These are phyloP conservation scores for Epipyxis sp. DNA, from an alignment of 108 stramenopile genomes.

Conservation along the genomic window DNA sequence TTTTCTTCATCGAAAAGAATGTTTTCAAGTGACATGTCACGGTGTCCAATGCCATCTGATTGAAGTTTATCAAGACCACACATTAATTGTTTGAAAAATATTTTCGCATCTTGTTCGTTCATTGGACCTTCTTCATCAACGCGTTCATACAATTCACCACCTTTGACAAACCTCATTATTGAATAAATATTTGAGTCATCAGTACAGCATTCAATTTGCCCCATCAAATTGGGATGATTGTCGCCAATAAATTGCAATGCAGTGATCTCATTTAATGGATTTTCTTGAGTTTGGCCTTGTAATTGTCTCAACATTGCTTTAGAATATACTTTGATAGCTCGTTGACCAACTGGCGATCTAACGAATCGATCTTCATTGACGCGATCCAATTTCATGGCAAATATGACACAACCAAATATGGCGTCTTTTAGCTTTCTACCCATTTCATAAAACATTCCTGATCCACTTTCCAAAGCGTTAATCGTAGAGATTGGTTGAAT, in stretches of 20 bases:
- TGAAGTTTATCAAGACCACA: not conserved
- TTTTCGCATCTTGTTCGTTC: not conserved
- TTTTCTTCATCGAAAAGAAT: slow-evolving; percentile 7
- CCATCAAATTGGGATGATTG: slow-evolving; percentile 18
- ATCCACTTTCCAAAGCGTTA: not conserved
- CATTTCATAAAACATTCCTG: slow-evolving; percentile 3
- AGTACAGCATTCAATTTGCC: slow-evolving; percentile 8
- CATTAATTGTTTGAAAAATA: slow-evolving; percentile 5
- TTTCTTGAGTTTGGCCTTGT: slow-evolving; percentile 15
- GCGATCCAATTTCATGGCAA: not conserved
- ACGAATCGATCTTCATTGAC: not conserved
- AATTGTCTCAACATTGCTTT: not conserved
- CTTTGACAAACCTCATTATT: not conserved
- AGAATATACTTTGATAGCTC: slow-evolving; percentile 7
- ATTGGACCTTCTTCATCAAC: not conserved
- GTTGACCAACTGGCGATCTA: not conserved
- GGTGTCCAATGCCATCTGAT: slow-evolving; percentile 7
- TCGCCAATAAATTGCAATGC: slow-evolving; percentile 19
- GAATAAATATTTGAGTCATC: slow-evolving; percentile 4
- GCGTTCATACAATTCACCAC: slow-evolving; percentile 24
- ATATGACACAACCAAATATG: slow-evolving; percentile 17
- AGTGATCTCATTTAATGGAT: slow-evolving; percentile 27
- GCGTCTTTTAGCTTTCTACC: not conserved
- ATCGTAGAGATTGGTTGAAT: not conserved
- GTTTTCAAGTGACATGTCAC: slow-evolving; percentile 27